Evolutionary conservation across 1,284 basidiomycete species (phyloP), one percentile per base, ranked within the genome.

Genomic region (Trametes sp.): DNA sequence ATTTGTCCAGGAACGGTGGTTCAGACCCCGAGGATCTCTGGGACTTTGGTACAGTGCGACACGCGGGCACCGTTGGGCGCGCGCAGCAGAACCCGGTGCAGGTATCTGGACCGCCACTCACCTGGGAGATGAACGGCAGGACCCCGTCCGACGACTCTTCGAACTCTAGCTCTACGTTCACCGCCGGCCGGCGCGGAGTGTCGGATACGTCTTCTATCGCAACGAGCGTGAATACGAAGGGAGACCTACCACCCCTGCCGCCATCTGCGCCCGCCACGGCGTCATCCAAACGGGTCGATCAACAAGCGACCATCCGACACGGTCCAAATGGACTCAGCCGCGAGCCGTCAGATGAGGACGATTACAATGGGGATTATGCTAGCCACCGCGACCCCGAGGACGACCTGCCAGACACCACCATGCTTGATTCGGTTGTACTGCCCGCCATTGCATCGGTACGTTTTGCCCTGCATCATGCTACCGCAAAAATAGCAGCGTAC

Each of bases 381-480:
- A 59, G 75, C 73, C 63, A 67, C 44, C 64, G 61, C 33, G 62
- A 72, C 24, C 64, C 67, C 13, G 82, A 84, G 14, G 87, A 88
- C 31, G 92, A 93, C 53, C 83, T 93, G 46, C 89, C 92, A 13
- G 92, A 94, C 72, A 92, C 90, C 29, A 89, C 92, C 26, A 97
- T 98, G 88, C 81, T 98, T 50, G 94, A 97, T 72, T 94, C 94
- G n/a, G 96, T 98, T 35, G 90, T 98, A 62, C 79, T 97, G 38
- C 96, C 96, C 24, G 95, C 95, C 19, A 90, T 98, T 69, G 92
- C 93, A 57, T 96, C 93, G 68, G 96, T 97, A 70, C 77, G 90
- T 49, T 44, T 35, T 42, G 23, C 16, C 9, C 36, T 16, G 28
- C 48, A 11, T n/a, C 14, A 19, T 50, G 10, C 23, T n/a, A 4